Percentiles rank a stretch among this genome's conserved stretches.
phyloP scores from a whole-genome alignment of 768 basidiomycete genomes.

The Lanmaoa rubissima region DNA sequence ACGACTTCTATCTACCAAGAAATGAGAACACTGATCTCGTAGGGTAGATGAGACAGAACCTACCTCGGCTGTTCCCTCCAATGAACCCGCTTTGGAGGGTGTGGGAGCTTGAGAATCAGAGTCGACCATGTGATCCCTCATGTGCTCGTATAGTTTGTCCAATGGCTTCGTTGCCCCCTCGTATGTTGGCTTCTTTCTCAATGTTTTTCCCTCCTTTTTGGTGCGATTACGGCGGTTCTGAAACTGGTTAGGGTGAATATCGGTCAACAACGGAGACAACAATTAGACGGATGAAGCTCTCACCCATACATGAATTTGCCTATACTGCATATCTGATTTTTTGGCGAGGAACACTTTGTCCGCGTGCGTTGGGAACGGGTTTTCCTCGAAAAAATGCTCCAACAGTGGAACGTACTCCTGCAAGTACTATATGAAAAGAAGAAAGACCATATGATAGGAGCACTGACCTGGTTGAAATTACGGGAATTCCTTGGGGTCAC shows the following conservation, averaged over 20 bases:
- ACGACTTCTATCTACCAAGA: neutral
- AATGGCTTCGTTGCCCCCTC: neutral
- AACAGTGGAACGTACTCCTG: constrained; percentile 8
- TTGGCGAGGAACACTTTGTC: constrained; percentile 14
- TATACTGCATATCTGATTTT: constrained; percentile 9
- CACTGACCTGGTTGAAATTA: constrained; percentile 6
- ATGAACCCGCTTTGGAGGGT: fast-evolving
- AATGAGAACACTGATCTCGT: neutral
- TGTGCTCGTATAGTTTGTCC: neutral
- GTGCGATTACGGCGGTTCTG: constrained; percentile 15
- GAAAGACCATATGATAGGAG: fast-evolving
- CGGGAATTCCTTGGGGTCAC: neutral
- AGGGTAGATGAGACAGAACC: too few species aligned
- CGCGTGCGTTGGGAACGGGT: constrained; percentile 9
- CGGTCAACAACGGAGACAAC: neutral
- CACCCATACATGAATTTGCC: constrained; percentile 21
- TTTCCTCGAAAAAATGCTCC: constrained; percentile 14
- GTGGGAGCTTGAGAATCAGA: neutral
- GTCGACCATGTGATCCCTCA: neutral
- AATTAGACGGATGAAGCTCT: fast-evolving
- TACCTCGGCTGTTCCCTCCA: neutral
- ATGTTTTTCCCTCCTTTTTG: neutral
- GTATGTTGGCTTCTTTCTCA: neutral
- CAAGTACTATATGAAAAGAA: fast-evolving
- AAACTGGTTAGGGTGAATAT: neutral